Base-by-base conservation (phyloP, 2,329 filamentous ascomycete species). In the Byssothecium circinans region DNA sequence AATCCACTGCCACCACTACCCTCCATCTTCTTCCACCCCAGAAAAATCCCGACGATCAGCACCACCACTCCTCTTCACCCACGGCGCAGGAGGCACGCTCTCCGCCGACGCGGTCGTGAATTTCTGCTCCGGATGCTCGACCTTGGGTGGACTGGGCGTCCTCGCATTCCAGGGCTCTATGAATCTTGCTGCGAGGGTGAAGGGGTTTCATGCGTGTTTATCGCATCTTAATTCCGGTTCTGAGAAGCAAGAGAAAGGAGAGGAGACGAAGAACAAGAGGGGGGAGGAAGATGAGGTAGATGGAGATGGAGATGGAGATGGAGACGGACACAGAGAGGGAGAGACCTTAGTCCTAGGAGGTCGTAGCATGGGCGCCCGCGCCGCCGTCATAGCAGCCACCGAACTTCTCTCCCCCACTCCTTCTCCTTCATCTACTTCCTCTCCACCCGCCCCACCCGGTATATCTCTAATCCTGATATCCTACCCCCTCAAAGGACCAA, bases 21-120 rank as follows among this genome's bases (percentile, higher is more conserved):
- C 29, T 8, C 14, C 32, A 0, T 19, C 49, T 0, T 27, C 37
- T 11, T 2, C 45, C 19, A 8, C 20, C 12, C 11, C 48, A 10
- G 23, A 15, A 12, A 10, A 30, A 7, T n/a, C n/a, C n/a, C n/a
- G n/a, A n/a, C n/a, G n/a, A n/a, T n/a, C n/a, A n/a, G 12, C 25
- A 1, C 25, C 41, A 37, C 37, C 33, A 8, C 57, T 76, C 1
- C 64, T 76, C 22, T 76, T 75, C 59, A 76, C 74, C 27, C 74
- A 77, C 50, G 74, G 74, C 45, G 74, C 74, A 39, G 74, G 74
- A 20, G 74, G 74, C 40, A 72, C 68, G 2, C 64, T 76, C 36
- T 57, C 62, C 25, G 62, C 64, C 22, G 64, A 71, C 7, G 74
- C 73, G 1, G 68, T 70, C 8, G 50, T 61, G 6, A 64, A 72